These are phyloP conservation scores for Penicillium macrosclerotiorum DNA, from an alignment of 495 filamentous ascomycete genomes.

Conservation along the genomic window DNA sequence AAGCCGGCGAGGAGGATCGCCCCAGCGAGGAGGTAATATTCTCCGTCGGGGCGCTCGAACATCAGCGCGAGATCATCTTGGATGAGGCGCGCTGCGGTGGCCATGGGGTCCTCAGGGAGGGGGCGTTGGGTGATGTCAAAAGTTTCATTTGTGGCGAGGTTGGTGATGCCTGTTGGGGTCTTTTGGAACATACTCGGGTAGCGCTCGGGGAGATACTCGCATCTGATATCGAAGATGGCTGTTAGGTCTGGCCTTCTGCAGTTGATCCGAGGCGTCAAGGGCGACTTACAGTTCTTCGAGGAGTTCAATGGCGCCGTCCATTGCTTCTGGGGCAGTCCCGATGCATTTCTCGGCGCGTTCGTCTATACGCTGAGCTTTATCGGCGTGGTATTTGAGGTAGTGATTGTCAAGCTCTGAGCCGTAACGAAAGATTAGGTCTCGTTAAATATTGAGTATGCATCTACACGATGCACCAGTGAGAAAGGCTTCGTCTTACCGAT, in stretches of 20 bases:
- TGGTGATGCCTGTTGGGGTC: slow-evolving; percentile 66
- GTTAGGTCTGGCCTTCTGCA: too few relatives aligned
- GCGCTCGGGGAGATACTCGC: slow-evolving; percentile 72
- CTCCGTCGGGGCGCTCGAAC: slow-evolving; percentile 73
- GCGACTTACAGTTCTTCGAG: slow-evolving; percentile 64
- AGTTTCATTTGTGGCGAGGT: slow-evolving; percentile 67
- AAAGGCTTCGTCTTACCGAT: slow-evolving; percentile 47
- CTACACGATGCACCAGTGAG: too few relatives aligned
- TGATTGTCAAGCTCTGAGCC: slow-evolving; percentile 81
- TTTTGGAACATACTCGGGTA: slow-evolving; percentile 72
- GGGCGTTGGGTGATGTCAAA: slow-evolving; percentile 69
- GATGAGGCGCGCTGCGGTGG: slow-evolving; percentile 65
- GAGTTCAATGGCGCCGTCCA: slow-evolving; percentile 74
- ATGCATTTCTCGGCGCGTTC: slow-evolving; percentile 72
- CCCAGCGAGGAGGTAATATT: slow-evolving; percentile 84
- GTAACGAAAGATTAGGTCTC: too few relatives aligned
- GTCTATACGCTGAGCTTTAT: slow-evolving; percentile 67
- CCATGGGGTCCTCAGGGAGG: slow-evolving; percentile 79
- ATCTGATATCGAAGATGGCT: slow-evolving; percentile 32
- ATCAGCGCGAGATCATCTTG: slow-evolving; percentile 90
- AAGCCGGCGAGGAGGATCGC: slow-evolving; percentile 80
- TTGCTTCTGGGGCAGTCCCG: slow-evolving; percentile 70
- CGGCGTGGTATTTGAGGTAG: slow-evolving; percentile 70
- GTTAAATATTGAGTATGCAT: too few relatives aligned
- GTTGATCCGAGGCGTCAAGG: too few relatives aligned